phyloP scores from a whole-genome alignment of 2,329 filamentous ascomycete genomes.

The Amylocarpus encephaloides region DNA sequence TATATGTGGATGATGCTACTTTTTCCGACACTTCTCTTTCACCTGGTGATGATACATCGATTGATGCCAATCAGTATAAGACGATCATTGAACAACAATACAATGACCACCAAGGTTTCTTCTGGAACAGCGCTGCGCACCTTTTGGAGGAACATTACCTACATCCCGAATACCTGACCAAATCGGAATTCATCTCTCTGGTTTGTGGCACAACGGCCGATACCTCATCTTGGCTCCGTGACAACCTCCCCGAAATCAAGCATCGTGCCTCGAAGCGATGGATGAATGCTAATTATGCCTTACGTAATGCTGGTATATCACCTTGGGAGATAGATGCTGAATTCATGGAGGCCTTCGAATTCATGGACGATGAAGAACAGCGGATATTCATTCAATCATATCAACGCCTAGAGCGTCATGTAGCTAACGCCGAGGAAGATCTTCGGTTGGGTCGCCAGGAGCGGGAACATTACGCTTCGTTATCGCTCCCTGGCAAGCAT shows the following conservation, averaged over 20 bases:
- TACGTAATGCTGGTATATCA: conserved; percentile 8
- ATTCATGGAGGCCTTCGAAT: conserved; percentile 9
- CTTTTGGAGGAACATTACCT: conserved; percentile 11
- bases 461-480: not conserved
- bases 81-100: conserved; percentile 8
- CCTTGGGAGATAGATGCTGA: conserved; percentile 4
- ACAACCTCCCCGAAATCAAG: not conserved
- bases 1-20: not conserved
- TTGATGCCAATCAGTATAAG: not conserved
- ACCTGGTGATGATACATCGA: not conserved
- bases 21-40: not conserved
- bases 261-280: conserved; percentile 6
- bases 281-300: not conserved
- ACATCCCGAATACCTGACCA: conserved; percentile 7
- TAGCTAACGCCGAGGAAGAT: not conserved
- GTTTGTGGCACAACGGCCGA: conserved; percentile 2
- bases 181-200: conserved; percentile 8
- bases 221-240: conserved; percentile 2
- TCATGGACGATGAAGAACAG: conserved; percentile 9
- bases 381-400: conserved; percentile 9
- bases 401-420: not conserved
- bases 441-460: not conserved
- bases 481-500: conserved; percentile 1
- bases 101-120: conserved; percentile 3
- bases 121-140: conserved; percentile 11